phyloP scores from a whole-genome alignment of 768 basidiomycete genomes.

The Russula sp. region DNA sequence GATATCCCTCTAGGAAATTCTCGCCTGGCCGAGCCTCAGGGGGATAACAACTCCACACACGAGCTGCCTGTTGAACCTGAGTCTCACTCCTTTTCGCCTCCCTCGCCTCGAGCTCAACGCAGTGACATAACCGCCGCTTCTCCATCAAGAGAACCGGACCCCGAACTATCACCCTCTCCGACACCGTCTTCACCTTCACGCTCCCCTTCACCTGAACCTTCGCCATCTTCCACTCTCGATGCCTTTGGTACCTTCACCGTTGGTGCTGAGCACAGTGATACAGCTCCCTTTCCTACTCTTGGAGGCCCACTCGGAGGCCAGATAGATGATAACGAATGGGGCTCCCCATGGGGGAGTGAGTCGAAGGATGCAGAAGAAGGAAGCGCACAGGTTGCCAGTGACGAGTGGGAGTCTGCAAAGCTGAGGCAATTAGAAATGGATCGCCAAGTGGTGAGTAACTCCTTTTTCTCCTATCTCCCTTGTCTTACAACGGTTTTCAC shows the following conservation, averaged over 20 bases:
- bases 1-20: slow-evolving; percentile 35
- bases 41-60: background rate
- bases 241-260: slow-evolving; percentile 59
- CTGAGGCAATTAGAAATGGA: slow-evolving; percentile 58
- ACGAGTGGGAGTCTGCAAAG: slow-evolving; percentile 67
- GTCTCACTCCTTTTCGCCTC: slow-evolving; percentile 5
- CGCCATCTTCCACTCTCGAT: slow-evolving; percentile 45
- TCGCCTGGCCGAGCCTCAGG: background rate
- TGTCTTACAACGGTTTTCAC: slow-evolving; percentile 9
- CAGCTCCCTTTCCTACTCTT: slow-evolving; percentile 42
- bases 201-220: slow-evolving; percentile 1
- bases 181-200: background rate
- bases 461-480: slow-evolving; percentile 1
- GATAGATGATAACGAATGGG: slow-evolving; percentile 35
- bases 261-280: slow-evolving; percentile 37
- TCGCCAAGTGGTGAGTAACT: slow-evolving; percentile 57
- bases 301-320: slow-evolving; percentile 22
- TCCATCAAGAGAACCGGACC: background rate
- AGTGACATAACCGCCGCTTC: background rate
- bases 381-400: slow-evolving; percentile 38
- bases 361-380: slow-evolving; percentile 19
- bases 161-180: slow-evolving; percentile 1
- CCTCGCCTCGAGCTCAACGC: background rate
- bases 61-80: background rate
- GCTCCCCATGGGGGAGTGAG: slow-evolving; percentile 34